These are phyloP conservation scores for Huntiella moniliformis DNA, from an alignment of 2,329 filamentous ascomycete species.

Conservation along the genomic window DNA sequence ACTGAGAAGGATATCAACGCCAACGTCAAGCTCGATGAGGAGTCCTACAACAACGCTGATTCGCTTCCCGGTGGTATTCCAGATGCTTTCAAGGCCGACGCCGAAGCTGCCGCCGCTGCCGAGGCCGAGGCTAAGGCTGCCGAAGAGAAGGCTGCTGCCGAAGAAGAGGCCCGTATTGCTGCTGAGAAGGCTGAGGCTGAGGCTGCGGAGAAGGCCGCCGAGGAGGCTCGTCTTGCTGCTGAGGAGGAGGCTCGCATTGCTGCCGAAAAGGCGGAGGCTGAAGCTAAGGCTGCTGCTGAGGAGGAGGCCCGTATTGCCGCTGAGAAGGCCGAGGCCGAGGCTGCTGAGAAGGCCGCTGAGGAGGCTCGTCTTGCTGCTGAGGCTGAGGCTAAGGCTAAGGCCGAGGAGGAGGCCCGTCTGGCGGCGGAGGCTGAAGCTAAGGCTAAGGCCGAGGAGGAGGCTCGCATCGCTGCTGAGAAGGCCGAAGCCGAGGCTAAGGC, in stretches of 20 bases:
- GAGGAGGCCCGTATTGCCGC: background rate
- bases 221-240: too few relatives aligned
- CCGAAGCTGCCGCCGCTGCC: slow-evolving; percentile 30
- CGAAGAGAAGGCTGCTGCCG: slow-evolving; percentile 9
- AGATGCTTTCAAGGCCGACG: slow-evolving; percentile 58
- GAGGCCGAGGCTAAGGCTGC: slow-evolving; percentile 13
- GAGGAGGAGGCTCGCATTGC: slow-evolving; percentile 9
- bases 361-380: background rate
- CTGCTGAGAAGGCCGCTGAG: background rate
- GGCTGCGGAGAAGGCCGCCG: too few relatives aligned
- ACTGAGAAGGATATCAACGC: slow-evolving; percentile 48
- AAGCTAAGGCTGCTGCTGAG: slow-evolving; percentile 1
- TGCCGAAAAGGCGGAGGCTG: slow-evolving; percentile 8
- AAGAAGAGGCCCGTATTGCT: slow-evolving; percentile 8
- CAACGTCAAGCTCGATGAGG: slow-evolving; percentile 62
- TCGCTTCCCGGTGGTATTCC: slow-evolving; percentile 38
- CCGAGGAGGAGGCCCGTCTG: slow-evolving; percentile 28
- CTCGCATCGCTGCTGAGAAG: too few relatives aligned
- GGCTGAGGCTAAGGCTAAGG: slow-evolving; percentile 8
- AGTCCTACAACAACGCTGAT: slow-evolving; percentile 69
- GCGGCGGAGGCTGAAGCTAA: too few relatives aligned
- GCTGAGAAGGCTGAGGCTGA: slow-evolving; percentile 12
- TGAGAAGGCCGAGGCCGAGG: too few relatives aligned
- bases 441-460: too few relatives aligned
- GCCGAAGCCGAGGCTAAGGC: too few relatives aligned